Evolutionary conservation across 164 flowering plant species (phyloP).

Genomic region (Magnolia officinalis): DNA sequence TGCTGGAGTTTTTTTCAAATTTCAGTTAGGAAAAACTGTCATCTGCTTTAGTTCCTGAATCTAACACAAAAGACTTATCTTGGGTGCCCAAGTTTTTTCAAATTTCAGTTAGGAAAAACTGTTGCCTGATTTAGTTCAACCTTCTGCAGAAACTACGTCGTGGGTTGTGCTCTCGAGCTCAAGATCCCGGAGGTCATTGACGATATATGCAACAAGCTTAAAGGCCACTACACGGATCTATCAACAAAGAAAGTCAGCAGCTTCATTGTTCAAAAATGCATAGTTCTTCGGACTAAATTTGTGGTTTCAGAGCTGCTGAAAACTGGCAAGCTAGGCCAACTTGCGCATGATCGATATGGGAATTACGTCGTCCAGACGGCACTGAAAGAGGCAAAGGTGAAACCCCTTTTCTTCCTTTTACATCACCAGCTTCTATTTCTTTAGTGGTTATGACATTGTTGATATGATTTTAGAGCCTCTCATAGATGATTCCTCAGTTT

Average conservation of each 20-base stretch:
- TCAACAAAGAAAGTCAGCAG: not conserved
- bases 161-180: no score
- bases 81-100: no score
- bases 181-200: no score
- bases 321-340: not conserved
- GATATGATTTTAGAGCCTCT: no score
- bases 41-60: no score
- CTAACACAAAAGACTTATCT: no score
- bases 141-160: no score
- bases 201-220: not conserved
- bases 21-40: no score
- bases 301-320: not conserved
- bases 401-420: not conserved
- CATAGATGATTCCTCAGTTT: no score
- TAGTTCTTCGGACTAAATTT: not conserved
- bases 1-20: no score
- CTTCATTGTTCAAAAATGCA: conserved; percentile 1
- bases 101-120: no score
- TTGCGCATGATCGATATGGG: not conserved
- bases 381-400: not conserved
- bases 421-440: not conserved
- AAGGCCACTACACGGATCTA: not conserved
- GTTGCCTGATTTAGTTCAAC: no score
- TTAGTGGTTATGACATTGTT: not conserved
- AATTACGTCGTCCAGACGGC: conserved; percentile 1